Conservation (phyloP, 176 grass and related monocot species). For the Musa acuminata region DNA sequence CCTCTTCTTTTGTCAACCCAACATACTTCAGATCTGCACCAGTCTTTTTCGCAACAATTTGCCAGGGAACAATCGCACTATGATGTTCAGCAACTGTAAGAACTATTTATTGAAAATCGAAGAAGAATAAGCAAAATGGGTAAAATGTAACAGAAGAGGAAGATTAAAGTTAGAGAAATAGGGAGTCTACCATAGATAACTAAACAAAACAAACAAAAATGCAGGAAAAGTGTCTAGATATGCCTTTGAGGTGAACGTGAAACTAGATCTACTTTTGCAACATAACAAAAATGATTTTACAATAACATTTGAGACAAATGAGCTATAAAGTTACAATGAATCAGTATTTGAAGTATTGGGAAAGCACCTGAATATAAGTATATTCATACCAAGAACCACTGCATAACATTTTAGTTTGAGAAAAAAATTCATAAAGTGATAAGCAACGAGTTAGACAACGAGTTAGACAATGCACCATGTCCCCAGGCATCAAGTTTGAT, state of each 20-base stretch:
- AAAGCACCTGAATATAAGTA: neutral
- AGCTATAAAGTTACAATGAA: too few species aligned
- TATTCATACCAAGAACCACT: neutral
- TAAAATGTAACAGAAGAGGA: constrained; percentile 7
- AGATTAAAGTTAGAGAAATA: neutral
- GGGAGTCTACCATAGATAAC: neutral
- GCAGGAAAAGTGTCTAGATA: neutral
- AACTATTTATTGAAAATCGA: constrained; percentile 39
- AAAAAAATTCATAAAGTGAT: constrained; percentile 11
- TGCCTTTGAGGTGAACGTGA: neutral
- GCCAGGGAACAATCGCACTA: constrained; percentile 87
- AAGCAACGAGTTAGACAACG: neutral
- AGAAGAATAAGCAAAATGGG: constrained; percentile 4
- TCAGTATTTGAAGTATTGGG: neutral
- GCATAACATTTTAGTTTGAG: neutral
- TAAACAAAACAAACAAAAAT: neutral
- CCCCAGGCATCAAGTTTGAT: constrained; percentile 69
- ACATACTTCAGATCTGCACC: constrained; percentile 86
- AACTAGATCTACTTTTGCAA: neutral
- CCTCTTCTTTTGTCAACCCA: constrained; percentile 66
- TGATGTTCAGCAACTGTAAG: constrained; percentile 87
- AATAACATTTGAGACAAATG: neutral
- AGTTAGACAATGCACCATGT: constrained; percentile 41
- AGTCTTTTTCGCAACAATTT: constrained; percentile 74
- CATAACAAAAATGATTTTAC: neutral